Evolutionary conservation across 2,329 filamentous ascomycete species (phyloP).

Genomic region (Thermomyces lanuginosus): DNA sequence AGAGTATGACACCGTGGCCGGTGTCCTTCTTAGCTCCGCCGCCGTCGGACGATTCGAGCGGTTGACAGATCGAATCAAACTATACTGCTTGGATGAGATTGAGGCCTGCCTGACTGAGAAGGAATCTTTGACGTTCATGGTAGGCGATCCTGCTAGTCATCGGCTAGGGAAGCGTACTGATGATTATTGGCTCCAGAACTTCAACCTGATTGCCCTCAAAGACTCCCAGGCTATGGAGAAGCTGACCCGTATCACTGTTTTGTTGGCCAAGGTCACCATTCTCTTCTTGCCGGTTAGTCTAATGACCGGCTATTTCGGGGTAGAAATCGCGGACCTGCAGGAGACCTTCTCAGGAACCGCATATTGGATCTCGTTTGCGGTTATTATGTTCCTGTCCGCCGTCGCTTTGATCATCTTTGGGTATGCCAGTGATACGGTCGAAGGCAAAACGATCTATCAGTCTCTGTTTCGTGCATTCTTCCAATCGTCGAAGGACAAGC

Average conservation of each 20-base stretch:
- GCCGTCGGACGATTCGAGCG: conserved; percentile 44
- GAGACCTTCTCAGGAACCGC: conserved; percentile 41
- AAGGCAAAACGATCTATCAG: conserved; percentile 37
- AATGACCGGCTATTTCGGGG: conserved; percentile 59
- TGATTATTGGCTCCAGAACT: conserved; percentile 44
- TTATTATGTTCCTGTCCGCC: conserved; percentile 45
- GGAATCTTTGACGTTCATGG: conserved; percentile 51
- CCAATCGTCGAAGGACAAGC: conserved; percentile 12
- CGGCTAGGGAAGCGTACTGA: conserved; percentile 2
- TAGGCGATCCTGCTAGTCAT: conserved; percentile 18
- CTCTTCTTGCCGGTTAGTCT: conserved; percentile 60
- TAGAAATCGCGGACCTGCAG: conserved; percentile 44
- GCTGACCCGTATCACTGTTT: conserved; percentile 53
- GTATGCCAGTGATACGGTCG: conserved; percentile 39
- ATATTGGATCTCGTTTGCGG: conserved; percentile 53
- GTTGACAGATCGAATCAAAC: conserved; percentile 42
- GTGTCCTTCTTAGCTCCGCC: conserved; percentile 28
- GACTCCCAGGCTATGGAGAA: conserved; percentile 57
- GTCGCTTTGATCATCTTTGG: conserved; percentile 42
- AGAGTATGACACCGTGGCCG: conserved; percentile 15
- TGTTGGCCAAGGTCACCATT: conserved; percentile 59
- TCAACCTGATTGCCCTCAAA: conserved; percentile 61
- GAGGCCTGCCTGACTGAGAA: conserved; percentile 52
- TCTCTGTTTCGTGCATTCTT: conserved; percentile 25
- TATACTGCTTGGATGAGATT: conserved; percentile 48